Conservation (phyloP, 108 stramenopile genomes). For the Cyclotella choctawhatcheeana region DNA sequence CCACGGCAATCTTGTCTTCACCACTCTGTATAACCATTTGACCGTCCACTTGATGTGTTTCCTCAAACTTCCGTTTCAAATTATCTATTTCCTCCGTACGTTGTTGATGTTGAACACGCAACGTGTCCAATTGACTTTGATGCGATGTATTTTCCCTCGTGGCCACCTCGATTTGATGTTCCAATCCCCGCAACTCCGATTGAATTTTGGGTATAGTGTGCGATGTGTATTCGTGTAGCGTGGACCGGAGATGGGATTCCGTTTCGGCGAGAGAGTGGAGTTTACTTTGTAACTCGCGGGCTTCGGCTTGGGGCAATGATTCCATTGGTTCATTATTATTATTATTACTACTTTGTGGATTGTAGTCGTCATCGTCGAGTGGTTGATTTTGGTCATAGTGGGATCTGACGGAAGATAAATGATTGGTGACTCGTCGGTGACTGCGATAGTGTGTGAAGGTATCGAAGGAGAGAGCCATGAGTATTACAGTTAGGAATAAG, state of each 20-base stretch:
- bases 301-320: neutral
- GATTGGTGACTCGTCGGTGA: neutral
- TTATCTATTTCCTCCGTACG: neutral
- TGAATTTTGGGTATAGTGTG: neutral
- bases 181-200: neutral
- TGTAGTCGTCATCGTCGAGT: neutral
- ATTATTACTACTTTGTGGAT: neutral
- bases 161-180: neutral
- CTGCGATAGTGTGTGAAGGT: neutral
- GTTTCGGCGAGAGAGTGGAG: neutral
- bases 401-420: neutral
- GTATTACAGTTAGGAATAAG: neutral
- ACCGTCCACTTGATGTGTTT: neutral
- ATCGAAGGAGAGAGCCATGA: neutral
- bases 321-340: neutral
- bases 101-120: neutral
- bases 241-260: neutral
- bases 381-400: neutral
- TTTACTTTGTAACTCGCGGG: neutral
- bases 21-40: neutral
- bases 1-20: neutral
- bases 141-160: neutral
- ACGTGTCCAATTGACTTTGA: neutral
- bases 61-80: constrained; percentile 1
- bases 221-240: neutral